phyloP scores from a whole-genome alignment of 768 basidiomycete species.

The Amanita thiersii region DNA sequence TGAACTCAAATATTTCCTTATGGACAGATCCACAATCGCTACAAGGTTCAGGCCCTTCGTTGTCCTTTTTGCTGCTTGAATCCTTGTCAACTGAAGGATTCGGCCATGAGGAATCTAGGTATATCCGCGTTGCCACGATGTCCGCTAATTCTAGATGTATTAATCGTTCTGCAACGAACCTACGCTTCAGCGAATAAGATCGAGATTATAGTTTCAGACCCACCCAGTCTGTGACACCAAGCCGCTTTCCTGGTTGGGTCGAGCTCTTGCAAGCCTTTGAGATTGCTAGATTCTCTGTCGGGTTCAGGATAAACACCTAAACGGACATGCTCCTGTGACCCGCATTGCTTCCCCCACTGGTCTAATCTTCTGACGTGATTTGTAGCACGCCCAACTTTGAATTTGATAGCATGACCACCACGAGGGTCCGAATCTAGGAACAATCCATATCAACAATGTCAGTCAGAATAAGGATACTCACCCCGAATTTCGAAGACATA shows the following conservation, averaged over 20 bases:
- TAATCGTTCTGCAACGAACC: conserved; percentile 47
- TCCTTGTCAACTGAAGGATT: conserved; percentile 17
- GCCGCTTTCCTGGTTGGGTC: conserved; percentile 41
- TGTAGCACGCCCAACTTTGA: conserved; percentile 75
- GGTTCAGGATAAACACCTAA: conserved; percentile 69
- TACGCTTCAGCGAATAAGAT: not conserved
- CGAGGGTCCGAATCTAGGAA: conserved; percentile 12
- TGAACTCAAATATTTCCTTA: conserved; percentile 76
- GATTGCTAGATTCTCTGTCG: conserved; percentile 29
- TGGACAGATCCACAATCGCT: conserved; percentile 45
- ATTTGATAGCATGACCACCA: conserved; percentile 36
- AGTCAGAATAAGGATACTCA: conserved; percentile 17
- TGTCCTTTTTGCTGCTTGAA: conserved; percentile 16
- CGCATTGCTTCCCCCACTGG: conserved; percentile 79
- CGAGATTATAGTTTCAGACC: conserved; percentile 7
- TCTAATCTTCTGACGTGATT: conserved; percentile 68
- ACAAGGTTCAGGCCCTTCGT: conserved; percentile 29
- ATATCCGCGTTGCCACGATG: conserved; percentile 45
- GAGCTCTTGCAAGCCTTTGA: conserved; percentile 16
- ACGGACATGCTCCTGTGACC: conserved; percentile 65
- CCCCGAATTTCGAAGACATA: conserved; percentile 78
- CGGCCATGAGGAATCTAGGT: conserved; percentile 48
- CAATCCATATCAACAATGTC: not conserved
- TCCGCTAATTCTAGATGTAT: conserved; percentile 79
- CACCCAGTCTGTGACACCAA: conserved; percentile 61